Conservation (phyloP, 371 early-diverging fungal species). For the Actinomortierella ambigua region DNA sequence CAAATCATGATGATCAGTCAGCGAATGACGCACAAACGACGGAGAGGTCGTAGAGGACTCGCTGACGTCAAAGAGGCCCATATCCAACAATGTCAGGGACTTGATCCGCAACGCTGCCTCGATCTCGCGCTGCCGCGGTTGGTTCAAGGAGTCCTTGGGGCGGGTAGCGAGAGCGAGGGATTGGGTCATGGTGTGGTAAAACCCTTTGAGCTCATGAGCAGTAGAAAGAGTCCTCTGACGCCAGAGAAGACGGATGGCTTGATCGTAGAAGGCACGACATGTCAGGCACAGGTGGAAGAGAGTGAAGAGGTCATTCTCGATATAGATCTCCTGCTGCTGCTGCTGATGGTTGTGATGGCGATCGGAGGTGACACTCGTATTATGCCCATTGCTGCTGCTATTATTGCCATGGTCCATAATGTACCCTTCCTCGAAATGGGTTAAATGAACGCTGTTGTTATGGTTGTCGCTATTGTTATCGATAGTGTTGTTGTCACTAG, state of each 20-base stretch:
- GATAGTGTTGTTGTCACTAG: no score
- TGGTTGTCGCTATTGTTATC: no score
- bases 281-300: slow-evolving; percentile 38
- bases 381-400: no score
- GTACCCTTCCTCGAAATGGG: no score
- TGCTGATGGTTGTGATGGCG: not conserved
- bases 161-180: no score
- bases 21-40: slow-evolving; percentile 11
- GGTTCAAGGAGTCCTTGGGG: no score
- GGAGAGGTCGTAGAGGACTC: slow-evolving; percentile 9
- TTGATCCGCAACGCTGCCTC: slow-evolving; percentile 45
- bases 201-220: slow-evolving; percentile 29
- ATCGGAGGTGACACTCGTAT: no score
- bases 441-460: no score
- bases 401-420: no score
- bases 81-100: slow-evolving; percentile 36
- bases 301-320: slow-evolving; percentile 36
- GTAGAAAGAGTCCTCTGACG: slow-evolving; percentile 42
- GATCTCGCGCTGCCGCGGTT: not conserved
- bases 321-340: slow-evolving; percentile 13
- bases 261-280: slow-evolving; percentile 41
- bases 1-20: not conserved
- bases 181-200: slow-evolving; percentile 30
- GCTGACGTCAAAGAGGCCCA: slow-evolving; percentile 2
- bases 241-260: slow-evolving; percentile 44